Percentiles rank a stretch among this genome's conserved stretches.
Evolutionary conservation across 106 monocot genomes (phyloP).

Genomic region (Allium sativum): DNA sequence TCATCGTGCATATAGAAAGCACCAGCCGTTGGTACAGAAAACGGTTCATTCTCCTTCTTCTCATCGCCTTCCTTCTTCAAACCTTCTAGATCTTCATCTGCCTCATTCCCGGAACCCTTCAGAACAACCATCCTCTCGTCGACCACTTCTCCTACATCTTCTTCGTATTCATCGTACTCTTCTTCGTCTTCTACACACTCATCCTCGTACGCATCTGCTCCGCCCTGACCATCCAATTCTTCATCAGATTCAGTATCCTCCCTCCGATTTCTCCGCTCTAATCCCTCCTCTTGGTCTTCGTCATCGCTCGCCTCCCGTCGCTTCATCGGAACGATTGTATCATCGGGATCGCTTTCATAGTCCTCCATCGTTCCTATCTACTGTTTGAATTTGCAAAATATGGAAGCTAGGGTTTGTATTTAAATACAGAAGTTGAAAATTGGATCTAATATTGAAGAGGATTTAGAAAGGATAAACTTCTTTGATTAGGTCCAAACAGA

Average conservation of each 20-base stretch:
- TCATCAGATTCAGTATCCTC: conserved; percentile 42
- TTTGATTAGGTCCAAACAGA: too few relatives aligned
- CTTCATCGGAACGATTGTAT: conserved; percentile 56
- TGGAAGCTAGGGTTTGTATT: conserved; percentile 2
- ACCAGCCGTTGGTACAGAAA: conserved; percentile 61
- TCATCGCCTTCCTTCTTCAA: conserved; percentile 18
- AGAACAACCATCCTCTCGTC: neutral
- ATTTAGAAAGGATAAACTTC: too few relatives aligned
- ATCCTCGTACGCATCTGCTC: conserved; percentile 48
- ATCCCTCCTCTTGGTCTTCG: conserved; percentile 26
- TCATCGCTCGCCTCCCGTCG: conserved; percentile 85
- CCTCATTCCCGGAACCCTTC: neutral
- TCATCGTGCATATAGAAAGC: conserved; percentile 98
- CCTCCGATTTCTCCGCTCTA: conserved; percentile 5
- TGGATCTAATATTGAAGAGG: conserved; percentile 12
- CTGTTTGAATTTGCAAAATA: conserved; percentile 1
- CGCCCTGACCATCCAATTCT: conserved; percentile 58
- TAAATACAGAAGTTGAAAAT: neutral
- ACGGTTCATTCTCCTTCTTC: conserved; percentile 79
- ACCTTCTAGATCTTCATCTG: conserved; percentile 5
- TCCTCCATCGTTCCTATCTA: conserved; percentile 26
- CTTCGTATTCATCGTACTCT: conserved; percentile 10
- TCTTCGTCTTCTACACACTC: conserved; percentile 30
- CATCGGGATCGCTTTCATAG: conserved; percentile 91
- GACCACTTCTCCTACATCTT: neutral